Percentiles rank a stretch among this genome's conserved stretches.
These are phyloP conservation scores for Talaromyces sp. DNA, from an alignment of 2,329 filamentous ascomycete genomes.

Conservation along the genomic window DNA sequence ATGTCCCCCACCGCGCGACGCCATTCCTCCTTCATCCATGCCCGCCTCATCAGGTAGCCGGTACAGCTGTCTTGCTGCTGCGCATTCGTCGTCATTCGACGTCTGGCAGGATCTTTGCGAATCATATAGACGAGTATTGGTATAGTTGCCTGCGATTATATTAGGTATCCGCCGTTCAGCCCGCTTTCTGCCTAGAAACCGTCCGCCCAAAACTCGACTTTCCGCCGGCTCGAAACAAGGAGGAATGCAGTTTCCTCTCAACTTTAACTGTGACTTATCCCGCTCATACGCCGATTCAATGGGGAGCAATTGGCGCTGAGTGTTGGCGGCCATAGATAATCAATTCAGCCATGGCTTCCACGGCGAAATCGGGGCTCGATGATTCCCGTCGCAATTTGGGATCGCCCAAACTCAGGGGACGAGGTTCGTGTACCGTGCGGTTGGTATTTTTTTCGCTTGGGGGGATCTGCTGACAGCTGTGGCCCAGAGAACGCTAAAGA, in stretches of 20 bases:
- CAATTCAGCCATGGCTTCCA: conserved; percentile 41
- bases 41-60: conserved; percentile 11
- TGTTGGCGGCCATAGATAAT: conserved; percentile 29
- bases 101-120: conserved; percentile 8
- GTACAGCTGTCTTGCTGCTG: conserved; percentile 18
- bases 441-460: background rate
- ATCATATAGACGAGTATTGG: background rate
- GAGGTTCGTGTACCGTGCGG: conserved; percentile 37
- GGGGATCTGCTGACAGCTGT: conserved; percentile 6
- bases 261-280: conserved; percentile 27
- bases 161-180: background rate
- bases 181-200: conserved; percentile 19
- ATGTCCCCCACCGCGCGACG: conserved; percentile 18
- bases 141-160: conserved; percentile 12
- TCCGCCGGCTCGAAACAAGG: conserved; percentile 19
- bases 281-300: conserved; percentile 36
- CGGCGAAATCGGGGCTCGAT: conserved; percentile 42
- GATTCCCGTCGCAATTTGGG: conserved; percentile 44
- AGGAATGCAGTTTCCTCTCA: conserved; percentile 40
- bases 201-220: conserved; percentile 18
- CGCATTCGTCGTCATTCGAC: conserved; percentile 16
- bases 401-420: conserved; percentile 48
- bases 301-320: conserved; percentile 38
- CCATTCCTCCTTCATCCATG: conserved; percentile 18
- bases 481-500: conserved; percentile 70